Base-by-base conservation (phyloP, 2,329 filamentous ascomycete genomes). In the Ilyonectria destructans region DNA sequence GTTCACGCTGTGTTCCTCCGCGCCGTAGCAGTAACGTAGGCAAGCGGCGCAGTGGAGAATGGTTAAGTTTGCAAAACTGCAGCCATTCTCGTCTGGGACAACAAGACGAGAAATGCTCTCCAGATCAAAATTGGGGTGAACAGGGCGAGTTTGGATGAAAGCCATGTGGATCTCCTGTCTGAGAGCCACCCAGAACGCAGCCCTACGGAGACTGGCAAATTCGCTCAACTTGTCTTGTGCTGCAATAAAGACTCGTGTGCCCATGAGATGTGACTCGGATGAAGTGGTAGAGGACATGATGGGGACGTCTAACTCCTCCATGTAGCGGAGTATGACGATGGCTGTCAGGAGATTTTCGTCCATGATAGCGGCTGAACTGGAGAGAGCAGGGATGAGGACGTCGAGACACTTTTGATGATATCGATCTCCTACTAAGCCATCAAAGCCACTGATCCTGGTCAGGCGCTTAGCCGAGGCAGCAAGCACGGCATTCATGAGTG, bases 101-200 rank as follows among this genome's bases (percentile, higher is more conserved):
- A 75, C 70, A 6, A 73, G 65, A 1, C 68, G 65, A 0, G 67
- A 71, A 5, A 77, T 74, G 21, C 69, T 72, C 9, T 76, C 71
- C 4, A 76, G 6, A 2, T 66, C 73, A 51, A 76, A 76, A 55
- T 75, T 79, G 9, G 75, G 69, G 19, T 78, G 71, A 1, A 79
- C 77, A 0, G 75, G 71, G 1, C 77, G 75, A 1, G 70, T 69
- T n/a, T 79, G 77, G 26, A 76, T 72, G 19, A 79, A 77, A 4
- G 77, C 75, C 75, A 77, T 77, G 45, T 78, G 75, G 33, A 79
- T 77, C 48, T 79, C 77, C 49, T 77, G 77, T 8, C 70, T 69
- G 2, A 79, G 64, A 1, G 75, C 77, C 1, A 77, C 69, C 77
- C 74, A 78, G 45, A 78, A 79, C 1, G 76, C 74, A 4, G 77